Evolutionary conservation across 2,329 filamentous ascomycete species (phyloP), one percentile per base, ranked within the genome.

Genomic region (Neophaeococcomyces mojaviensis): DNA sequence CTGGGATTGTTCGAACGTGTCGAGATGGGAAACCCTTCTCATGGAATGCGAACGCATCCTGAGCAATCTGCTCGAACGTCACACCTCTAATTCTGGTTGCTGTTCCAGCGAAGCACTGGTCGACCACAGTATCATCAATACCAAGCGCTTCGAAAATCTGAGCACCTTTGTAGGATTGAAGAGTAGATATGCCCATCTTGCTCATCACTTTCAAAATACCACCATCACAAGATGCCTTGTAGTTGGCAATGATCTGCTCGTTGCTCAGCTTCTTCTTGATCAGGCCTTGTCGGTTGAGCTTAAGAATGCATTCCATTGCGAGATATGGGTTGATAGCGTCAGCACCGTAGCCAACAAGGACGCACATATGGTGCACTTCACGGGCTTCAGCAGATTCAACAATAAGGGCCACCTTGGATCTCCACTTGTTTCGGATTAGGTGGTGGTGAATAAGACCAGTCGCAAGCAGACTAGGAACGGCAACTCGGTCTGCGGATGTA

Each of bases 151-250:
- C 90, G 58, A 96, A 97, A 54, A 97, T 97, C 71, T 97, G 90
- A 46, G 90, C 90, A 62, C 90, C 90, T 74, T 97, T 97, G 75
- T 97, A 97, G 56, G 85, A 90, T 61, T 90, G 88, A 37, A 97
- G 74, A 26, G 90, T 97, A 5, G 90, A 96, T 54, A 97, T 97
- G 72, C 90, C 90, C 90, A 97, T 97, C 76, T 97, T 97, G 66
- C 85, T 92, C 90, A 97, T 97, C 64, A 97, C 90, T 69, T 97
- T 97, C 54, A 97, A 74, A 54, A 97, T 95, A 71, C 90, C 90
- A 61, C 90, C 90, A 57, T 96, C 89, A 59, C 86, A 90, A 52
- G 90, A 96, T 67, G 94, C 86, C 71, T 94, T 94, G 77, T 96
- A 97, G 72, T 97, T 97, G 59, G 84, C 81, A 56, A 96, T 89